A percentile compares a stretch with the other conserved stretches of the same genome.
Evolutionary conservation across 1,139 yeast genomes (phyloP).

Genomic region (Pneumocystis carinii): DNA sequence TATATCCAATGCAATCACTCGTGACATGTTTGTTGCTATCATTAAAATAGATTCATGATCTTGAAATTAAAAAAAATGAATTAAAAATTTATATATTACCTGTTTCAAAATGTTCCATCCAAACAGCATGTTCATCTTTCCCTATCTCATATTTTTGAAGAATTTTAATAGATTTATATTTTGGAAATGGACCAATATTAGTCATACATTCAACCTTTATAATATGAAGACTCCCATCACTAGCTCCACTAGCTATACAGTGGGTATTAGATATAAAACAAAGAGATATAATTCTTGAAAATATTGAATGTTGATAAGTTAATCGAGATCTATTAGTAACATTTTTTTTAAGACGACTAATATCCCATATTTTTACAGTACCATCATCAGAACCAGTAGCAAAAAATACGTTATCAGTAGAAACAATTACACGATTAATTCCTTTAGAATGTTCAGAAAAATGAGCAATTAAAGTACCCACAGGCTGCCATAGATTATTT

Average conservation of each 20-base stretch:
- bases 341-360: slow-evolving; percentile 46
- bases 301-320: slow-evolving; percentile 19
- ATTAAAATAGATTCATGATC: slow-evolving; percentile 20
- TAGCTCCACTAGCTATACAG: slow-evolving; percentile 53
- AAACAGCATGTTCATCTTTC: slow-evolving; percentile 31
- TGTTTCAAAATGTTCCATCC: slow-evolving; percentile 26
- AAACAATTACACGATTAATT: slow-evolving; percentile 40
- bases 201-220: slow-evolving; percentile 40
- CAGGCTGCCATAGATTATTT: slow-evolving; percentile 23
- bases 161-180: slow-evolving; percentile 27
- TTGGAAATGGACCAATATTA: slow-evolving; percentile 21
- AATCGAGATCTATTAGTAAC: slow-evolving; percentile 44
- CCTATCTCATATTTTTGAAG: slow-evolving; percentile 33
- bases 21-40: slow-evolving; percentile 40
- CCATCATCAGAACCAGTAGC: slow-evolving; percentile 86
- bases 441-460: slow-evolving; percentile 39
- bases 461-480: slow-evolving; percentile 45
- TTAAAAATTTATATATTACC: not conserved
- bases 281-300: slow-evolving; percentile 20
- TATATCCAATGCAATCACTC: slow-evolving; percentile 44
- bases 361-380: slow-evolving; percentile 62
- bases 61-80: slow-evolving; percentile 17
- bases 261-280: slow-evolving; percentile 45
- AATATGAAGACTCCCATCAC: slow-evolving; percentile 46
- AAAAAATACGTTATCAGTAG: slow-evolving; percentile 51